Conservation (phyloP, 2,329 filamentous ascomycete genomes). For the Phialophora chinensis region DNA sequence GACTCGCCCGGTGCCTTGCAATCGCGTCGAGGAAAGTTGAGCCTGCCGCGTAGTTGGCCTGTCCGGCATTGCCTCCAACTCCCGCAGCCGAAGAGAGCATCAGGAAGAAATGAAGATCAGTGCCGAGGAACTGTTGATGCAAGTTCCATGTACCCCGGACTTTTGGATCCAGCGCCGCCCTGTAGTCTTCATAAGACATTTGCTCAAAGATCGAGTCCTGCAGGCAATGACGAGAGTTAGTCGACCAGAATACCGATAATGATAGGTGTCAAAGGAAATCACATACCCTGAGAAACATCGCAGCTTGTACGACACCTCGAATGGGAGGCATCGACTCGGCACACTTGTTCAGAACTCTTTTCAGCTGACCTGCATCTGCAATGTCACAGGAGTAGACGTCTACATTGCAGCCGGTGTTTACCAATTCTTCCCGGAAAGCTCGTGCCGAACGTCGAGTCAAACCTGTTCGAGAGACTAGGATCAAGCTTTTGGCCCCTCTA, state of each 20-base stretch:
- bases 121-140: conserved; percentile 33
- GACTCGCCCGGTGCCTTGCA: too few relatives aligned
- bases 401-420: too few relatives aligned
- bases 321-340: conserved; percentile 44
- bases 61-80: conserved; percentile 53
- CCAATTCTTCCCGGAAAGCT: too few relatives aligned
- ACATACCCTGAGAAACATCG: conserved; percentile 48
- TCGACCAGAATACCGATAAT: not conserved
- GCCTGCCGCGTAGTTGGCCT: conserved; percentile 35
- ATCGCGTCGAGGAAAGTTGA: too few relatives aligned
- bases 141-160: conserved; percentile 48
- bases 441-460: too few relatives aligned
- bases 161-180: conserved; percentile 48
- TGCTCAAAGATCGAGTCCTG: conserved; percentile 44
- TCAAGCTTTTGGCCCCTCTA: too few relatives aligned
- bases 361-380: conserved; percentile 28
- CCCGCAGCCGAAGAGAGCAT: conserved; percentile 50
- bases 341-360: conserved; percentile 31
- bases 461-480: too few relatives aligned
- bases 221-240: conserved; percentile 29
- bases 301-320: conserved; percentile 53
- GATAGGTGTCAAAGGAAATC: not conserved
- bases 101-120: conserved; percentile 49
- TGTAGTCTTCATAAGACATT: conserved; percentile 50
- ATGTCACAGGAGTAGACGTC: not conserved